Base-by-base conservation (phyloP, 2,329 filamentous ascomycete genomes). In the Aspergillus amoenus region DNA sequence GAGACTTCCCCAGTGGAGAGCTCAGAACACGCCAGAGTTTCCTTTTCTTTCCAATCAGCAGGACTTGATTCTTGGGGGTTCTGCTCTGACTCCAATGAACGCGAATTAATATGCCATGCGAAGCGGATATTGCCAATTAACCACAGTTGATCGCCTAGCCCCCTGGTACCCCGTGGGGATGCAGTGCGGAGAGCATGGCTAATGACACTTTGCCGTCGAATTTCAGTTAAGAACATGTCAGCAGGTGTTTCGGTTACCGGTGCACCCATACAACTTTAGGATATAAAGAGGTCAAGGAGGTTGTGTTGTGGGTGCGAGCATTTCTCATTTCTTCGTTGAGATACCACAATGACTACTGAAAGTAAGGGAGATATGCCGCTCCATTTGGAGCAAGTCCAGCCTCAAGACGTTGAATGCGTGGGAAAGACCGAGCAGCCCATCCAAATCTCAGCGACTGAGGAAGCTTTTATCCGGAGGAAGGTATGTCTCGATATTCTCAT, bases 61-160 rank as follows among this genome's bases (percentile, higher is more conserved):
- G 27, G 4, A 1, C 1, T 17, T 1, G 18, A 34, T 43, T 51
- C n/a, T 21, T 18, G 18, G n/a, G 15, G 17, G 2, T 22, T 12
- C 40, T 40, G 27, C 27, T 30, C 27, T 11, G 4, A 11, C 27
- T 30, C 27, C 27, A 30, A 30, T 30, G 27, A 30, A 3, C 27
- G 27, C 27, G 8, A 30, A 11, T 30, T 30, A 9, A 4, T 30
- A 11, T 30, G 9, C 27, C 27, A 30, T 30, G 27, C 27, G 8
- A 30, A 30, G 40, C 50, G 50, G 50, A 9, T 52, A 52, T 15
- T 52, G 50, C 50, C 50, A 52, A 15, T 34, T 39, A 52, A 8
- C 50, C 50, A 44, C 9, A 17, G 24, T 17, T 1, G 24, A 17
- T 27, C 48, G 12, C 18, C 18, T 7, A 15, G 13, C 3, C 21